Evolutionary conservation across 192 early-diverging fungal species (phyloP).

Genomic region (Backusella luteola): DNA sequence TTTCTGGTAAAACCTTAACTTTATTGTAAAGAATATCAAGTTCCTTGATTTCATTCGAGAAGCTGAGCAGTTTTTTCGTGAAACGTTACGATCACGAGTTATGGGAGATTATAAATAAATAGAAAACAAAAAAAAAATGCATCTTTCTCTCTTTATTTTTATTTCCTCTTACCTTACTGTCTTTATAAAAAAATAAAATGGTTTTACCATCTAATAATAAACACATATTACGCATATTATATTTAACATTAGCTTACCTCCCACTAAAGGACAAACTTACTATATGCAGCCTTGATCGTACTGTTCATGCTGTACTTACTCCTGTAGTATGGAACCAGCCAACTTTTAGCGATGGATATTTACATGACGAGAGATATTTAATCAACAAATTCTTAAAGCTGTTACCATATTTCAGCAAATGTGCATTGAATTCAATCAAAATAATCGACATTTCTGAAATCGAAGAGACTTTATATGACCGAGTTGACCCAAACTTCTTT

Average conservation of each 20-base stretch:
- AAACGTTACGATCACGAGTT: slow-evolving; percentile 1
- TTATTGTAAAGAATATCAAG: neutral
- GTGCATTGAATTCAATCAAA: neutral
- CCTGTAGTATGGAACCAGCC: neutral
- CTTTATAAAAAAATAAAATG: neutral
- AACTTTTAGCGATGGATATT: neutral
- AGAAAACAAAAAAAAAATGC: neutral
- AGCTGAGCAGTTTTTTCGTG: neutral
- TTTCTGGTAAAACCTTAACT: neutral
- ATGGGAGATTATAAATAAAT: neutral
- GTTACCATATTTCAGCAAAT: neutral
- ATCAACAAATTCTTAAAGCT: neutral
- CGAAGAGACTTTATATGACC: neutral
- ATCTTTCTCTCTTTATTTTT: neutral
- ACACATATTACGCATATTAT: neutral
- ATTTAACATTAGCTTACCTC: neutral
- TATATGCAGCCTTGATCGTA: neutral
- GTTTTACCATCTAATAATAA: neutral
- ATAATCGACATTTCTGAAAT: neutral
- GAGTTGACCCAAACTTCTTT: neutral
- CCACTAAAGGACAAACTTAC: neutral
- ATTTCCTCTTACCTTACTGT: neutral
- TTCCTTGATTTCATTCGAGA: neutral
- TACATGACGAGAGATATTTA: neutral
- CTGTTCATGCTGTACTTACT: neutral